These are phyloP conservation scores for Carex parvula DNA, from an alignment of 176 grass and related monocot species.

Conservation along the genomic window DNA sequence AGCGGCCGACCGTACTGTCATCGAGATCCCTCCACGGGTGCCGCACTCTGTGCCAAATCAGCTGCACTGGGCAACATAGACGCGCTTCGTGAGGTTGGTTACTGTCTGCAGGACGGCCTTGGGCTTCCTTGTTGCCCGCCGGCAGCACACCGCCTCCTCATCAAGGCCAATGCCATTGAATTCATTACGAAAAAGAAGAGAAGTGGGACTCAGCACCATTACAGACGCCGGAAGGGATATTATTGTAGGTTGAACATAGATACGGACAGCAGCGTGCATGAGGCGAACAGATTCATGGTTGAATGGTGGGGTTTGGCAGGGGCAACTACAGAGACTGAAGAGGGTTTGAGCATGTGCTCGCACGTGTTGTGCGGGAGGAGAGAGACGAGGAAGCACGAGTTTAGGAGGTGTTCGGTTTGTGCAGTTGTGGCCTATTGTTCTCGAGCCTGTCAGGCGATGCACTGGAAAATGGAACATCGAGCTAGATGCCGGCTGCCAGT, in stretches of 20 bases:
- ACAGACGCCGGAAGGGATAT: neutral
- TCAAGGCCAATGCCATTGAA: slow-evolving; percentile 52
- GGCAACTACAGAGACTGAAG: neutral
- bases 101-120: slow-evolving; percentile 74
- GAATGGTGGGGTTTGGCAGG: slow-evolving; percentile 47
- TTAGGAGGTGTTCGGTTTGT: slow-evolving; percentile 63
- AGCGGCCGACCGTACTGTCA: slow-evolving; percentile 48
- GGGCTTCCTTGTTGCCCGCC: slow-evolving; percentile 47
- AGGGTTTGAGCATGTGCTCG: slow-evolving; percentile 39
- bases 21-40: slow-evolving; percentile 52
- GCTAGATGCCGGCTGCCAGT: slow-evolving; percentile 25
- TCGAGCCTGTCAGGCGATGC: slow-evolving; percentile 61
- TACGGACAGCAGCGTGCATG: slow-evolving; percentile 5
- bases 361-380: slow-evolving; percentile 40
- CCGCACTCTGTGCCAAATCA: slow-evolving; percentile 49
- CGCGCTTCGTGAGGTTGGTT: slow-evolving; percentile 68
- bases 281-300: slow-evolving; percentile 55
- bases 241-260: slow-evolving; percentile 5
- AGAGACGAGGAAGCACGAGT: slow-evolving; percentile 62
- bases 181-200: slow-evolving; percentile 20
- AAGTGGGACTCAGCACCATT: neutral
- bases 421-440: slow-evolving; percentile 59
- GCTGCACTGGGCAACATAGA: slow-evolving; percentile 56
- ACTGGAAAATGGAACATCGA: slow-evolving; percentile 64
- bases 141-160: slow-evolving; percentile 42